These are phyloP conservation scores for Teunomyces gatunensis DNA, from an alignment of 805 yeast species.

Conservation along the genomic window DNA sequence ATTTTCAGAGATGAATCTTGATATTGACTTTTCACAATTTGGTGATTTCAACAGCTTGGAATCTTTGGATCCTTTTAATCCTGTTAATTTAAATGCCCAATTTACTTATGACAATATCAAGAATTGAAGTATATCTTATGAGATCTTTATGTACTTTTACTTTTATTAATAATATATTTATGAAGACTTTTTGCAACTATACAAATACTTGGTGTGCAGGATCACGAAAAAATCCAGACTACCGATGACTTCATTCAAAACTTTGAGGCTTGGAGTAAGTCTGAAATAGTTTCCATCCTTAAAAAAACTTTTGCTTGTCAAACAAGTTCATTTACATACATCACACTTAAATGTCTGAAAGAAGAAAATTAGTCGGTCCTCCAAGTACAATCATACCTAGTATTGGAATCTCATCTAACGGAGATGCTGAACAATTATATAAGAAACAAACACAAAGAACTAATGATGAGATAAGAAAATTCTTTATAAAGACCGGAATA, in stretches of 20 bases:
- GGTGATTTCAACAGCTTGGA: conserved; percentile 20
- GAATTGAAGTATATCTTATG: background rate
- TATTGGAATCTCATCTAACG: conserved; percentile 13
- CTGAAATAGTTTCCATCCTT: background rate
- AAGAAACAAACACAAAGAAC: conserved; percentile 8
- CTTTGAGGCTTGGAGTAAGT: background rate
- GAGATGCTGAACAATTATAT: background rate
- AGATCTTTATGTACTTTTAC: background rate
- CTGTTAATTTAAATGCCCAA: background rate
- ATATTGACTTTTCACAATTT: conserved; percentile 17
- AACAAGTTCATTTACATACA: background rate
- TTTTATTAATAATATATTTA: background rate
- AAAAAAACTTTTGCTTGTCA: background rate
- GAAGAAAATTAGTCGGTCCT: conserved; percentile 89
- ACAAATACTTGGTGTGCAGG: background rate
- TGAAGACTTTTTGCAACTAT: background rate
- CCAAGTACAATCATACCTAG: conserved; percentile 48
- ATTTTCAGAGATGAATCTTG: conserved; percentile 15
- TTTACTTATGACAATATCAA: background rate
- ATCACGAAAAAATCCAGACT: background rate
- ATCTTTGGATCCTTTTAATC: conserved; percentile 25
- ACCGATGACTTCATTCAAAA: background rate
- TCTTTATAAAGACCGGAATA: conserved; percentile 63
- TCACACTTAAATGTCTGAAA: conserved; percentile 43
- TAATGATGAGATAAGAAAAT: conserved; percentile 30